Evolutionary conservation across 768 basidiomycete genomes (phyloP).

Genomic region (Suillus plorans): DNA sequence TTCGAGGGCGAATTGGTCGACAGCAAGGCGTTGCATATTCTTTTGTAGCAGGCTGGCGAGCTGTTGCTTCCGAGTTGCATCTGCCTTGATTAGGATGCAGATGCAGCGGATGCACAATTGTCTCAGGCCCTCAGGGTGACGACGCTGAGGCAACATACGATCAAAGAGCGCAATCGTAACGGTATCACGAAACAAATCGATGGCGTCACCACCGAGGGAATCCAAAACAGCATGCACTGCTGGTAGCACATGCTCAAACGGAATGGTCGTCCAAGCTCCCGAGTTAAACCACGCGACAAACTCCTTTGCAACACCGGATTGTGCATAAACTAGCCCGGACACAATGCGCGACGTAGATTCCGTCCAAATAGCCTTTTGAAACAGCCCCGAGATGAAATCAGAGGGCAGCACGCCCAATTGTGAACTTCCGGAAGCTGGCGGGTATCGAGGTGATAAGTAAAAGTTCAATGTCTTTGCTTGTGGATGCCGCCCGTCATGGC

Average conservation of each 20-base stretch:
- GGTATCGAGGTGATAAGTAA: constrained; percentile 3
- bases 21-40: constrained; percentile 25
- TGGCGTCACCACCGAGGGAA: constrained; percentile 18
- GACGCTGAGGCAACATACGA: constrained; percentile 16
- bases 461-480: constrained; percentile 8
- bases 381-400: constrained; percentile 35
- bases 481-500: constrained; percentile 24
- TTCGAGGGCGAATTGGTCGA: constrained; percentile 29
- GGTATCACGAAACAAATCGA: constrained; percentile 20
- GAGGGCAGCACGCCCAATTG: constrained; percentile 11
- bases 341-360: constrained; percentile 44
- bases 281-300: constrained; percentile 39
- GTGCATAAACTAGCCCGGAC: constrained; percentile 41
- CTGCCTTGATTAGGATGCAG: constrained; percentile 25
- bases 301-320: not conserved
- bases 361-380: constrained; percentile 44
- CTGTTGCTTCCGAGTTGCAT: constrained; percentile 19
- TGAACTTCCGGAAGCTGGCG: not conserved
- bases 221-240: constrained; percentile 53
- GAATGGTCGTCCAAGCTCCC: constrained; percentile 18
- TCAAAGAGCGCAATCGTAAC: constrained; percentile 24
- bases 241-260: constrained; percentile 31
- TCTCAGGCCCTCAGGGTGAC: not conserved
- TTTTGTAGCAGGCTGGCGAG: constrained; percentile 25
- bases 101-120: constrained; percentile 25